phyloP scores from a whole-genome alignment of 352 stramenopile genomes.

The Peronospora farinosa region DNA sequence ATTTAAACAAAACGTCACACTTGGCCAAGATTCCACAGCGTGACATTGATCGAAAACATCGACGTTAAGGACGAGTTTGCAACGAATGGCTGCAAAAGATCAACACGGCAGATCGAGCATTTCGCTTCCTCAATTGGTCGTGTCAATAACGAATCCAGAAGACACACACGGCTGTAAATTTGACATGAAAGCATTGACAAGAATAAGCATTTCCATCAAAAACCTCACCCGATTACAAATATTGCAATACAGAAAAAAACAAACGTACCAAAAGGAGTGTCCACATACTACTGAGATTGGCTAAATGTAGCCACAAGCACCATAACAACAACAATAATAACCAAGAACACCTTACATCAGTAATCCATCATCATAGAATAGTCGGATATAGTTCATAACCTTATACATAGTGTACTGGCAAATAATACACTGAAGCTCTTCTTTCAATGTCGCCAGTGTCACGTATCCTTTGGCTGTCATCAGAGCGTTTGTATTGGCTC shows the following conservation, averaged over 20 bases:
- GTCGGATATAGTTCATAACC: slow-evolving; percentile 11
- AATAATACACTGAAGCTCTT: slow-evolving; percentile 49
- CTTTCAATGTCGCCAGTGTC: slow-evolving; percentile 19
- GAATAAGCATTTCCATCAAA: background rate
- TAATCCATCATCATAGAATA: too few relatives aligned
- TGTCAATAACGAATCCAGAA: slow-evolving; percentile 44
- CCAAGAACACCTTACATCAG: background rate
- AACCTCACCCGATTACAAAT: background rate
- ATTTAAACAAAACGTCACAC: slow-evolving; percentile 16
- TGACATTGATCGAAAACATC: slow-evolving; percentile 59
- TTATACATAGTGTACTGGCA: slow-evolving; percentile 53
- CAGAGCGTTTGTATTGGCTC: slow-evolving; percentile 13
- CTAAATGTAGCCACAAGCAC: slow-evolving; percentile 8
- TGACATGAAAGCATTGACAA: background rate
- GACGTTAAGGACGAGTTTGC: slow-evolving; percentile 18
- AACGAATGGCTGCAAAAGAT: slow-evolving; percentile 31
- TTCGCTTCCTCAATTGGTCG: slow-evolving; percentile 40
- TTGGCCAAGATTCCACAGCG: slow-evolving; percentile 67
- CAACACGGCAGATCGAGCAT: slow-evolving; percentile 42
- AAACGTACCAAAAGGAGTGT: slow-evolving; percentile 47
- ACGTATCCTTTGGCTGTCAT: slow-evolving; percentile 20
- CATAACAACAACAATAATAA: slow-evolving; percentile 2
- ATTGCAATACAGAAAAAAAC: background rate
- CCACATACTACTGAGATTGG: slow-evolving; percentile 40
- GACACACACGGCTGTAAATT: slow-evolving; percentile 36